Conservation (phyloP, 305 asterid species). For the Solanum hybrid region DNA sequence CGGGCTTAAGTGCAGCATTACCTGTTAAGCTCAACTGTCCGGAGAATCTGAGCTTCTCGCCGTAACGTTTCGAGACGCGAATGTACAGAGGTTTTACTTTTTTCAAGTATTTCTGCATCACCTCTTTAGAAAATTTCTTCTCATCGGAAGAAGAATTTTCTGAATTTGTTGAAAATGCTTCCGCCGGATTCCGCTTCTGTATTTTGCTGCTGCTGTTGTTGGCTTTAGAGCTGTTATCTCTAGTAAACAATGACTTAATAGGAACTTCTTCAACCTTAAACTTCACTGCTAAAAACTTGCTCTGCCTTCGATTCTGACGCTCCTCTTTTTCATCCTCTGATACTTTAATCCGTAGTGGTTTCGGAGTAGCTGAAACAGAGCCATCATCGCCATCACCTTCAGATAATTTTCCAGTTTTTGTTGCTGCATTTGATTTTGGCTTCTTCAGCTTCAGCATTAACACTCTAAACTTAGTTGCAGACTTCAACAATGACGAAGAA, state of each 20-base stretch:
- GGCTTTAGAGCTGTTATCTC: constrained; percentile 41
- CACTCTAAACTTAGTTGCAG: constrained; percentile 69
- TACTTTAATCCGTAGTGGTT: neutral
- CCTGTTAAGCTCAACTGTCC: neutral
- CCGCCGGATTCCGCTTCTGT: neutral
- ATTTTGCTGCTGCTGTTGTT: constrained; percentile 4
- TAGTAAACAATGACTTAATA: constrained; percentile 36
- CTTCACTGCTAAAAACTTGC: constrained; percentile 45
- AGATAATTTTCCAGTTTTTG: neutral
- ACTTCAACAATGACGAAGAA: constrained; percentile 44
- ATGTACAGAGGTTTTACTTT: constrained; percentile 70
- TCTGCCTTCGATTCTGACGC: constrained; percentile 15
- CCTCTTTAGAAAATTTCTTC: constrained; percentile 38
- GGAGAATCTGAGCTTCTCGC: constrained; percentile 4
- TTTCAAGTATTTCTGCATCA: constrained; percentile 63
- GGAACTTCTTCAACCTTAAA: constrained; percentile 56
- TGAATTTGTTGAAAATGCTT: neutral
- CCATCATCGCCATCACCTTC: neutral
- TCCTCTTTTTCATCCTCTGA: neutral
- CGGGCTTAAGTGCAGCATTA: neutral
- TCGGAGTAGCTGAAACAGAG: neutral
- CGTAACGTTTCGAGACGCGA: constrained; percentile 23
- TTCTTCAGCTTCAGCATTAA: constrained; percentile 66
- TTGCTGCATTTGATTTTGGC: constrained; percentile 32
- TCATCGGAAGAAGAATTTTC: constrained; percentile 21